These are phyloP conservation scores for Spatholobus suberectus DNA, from an alignment of 306 rosid species.

Conservation along the genomic window DNA sequence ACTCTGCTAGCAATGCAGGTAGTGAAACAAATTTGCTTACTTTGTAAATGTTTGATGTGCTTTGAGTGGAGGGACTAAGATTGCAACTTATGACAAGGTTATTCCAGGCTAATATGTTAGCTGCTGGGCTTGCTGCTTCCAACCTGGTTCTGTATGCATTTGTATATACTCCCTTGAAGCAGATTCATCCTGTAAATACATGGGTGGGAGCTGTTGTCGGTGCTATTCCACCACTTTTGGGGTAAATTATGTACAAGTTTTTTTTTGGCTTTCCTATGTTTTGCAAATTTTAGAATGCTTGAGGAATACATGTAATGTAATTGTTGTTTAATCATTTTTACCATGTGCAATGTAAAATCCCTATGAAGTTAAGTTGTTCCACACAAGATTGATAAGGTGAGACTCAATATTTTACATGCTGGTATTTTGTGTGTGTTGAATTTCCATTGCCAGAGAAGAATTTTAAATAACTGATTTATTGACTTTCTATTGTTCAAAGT, in stretches of 20 bases:
- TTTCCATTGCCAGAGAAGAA: conserved; percentile 1
- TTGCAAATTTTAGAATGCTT: conserved; percentile 6
- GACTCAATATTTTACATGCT: conserved; percentile 25
- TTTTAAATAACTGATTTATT: conserved; percentile 15
- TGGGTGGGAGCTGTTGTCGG: conserved; percentile 99
- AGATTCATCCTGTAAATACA: conserved; percentile 93
- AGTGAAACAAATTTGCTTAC: conserved; percentile 40
- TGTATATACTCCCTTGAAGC: conserved; percentile 91
- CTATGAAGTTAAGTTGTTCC: conserved; percentile 19
- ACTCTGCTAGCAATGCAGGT: conserved; percentile 84
- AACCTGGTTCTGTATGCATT: conserved; percentile 88
- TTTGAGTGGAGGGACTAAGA: conserved; percentile 58
- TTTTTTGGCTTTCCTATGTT: conserved; percentile 20
- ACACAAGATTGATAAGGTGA: neutral
- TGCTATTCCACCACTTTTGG: conserved; percentile 97
- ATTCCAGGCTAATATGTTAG: conserved; percentile 94
- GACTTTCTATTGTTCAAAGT: conserved; percentile 8
- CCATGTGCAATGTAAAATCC: neutral
- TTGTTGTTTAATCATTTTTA: conserved; percentile 14
- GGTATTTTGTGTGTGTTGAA: neutral
- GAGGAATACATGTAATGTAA: neutral
- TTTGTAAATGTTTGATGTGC: conserved; percentile 31
- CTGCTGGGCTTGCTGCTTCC: conserved; percentile 97
- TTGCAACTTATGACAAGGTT: conserved; percentile 73
- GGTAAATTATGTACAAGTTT: conserved; percentile 54